Percentiles rank a stretch among this genome's conserved stretches.
phyloP scores from a whole-genome alignment of 208 protist genomes.

The Balamuthia mandrillaris region DNA sequence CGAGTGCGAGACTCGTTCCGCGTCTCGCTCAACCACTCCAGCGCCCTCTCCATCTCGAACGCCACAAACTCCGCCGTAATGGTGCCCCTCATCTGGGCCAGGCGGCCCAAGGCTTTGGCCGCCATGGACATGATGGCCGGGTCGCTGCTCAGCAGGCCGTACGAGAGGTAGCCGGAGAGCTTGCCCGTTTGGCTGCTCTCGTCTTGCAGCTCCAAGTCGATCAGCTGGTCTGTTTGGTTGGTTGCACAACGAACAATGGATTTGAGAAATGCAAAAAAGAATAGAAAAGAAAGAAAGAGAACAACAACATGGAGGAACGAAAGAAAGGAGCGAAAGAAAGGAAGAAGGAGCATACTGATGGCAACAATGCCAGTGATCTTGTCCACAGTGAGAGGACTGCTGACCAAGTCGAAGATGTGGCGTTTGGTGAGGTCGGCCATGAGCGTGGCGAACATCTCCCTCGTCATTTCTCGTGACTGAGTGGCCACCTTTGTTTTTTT shows the following conservation, averaged over 20 bases:
- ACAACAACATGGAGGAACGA: background rate
- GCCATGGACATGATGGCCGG: slow-evolving; percentile 65
- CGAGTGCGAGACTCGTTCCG: slow-evolving; percentile 46
- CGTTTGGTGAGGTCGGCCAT: slow-evolving; percentile 61
- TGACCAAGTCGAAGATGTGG: slow-evolving; percentile 68
- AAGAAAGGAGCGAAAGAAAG: background rate
- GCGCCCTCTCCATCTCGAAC: slow-evolving; percentile 74
- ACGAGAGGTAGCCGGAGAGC: slow-evolving; percentile 73
- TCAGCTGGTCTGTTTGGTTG: slow-evolving; percentile 53
- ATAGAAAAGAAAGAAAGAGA: background rate
- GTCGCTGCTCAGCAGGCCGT: slow-evolving; percentile 64
- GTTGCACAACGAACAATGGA: too few species aligned
- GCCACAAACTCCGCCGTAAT: slow-evolving; percentile 75
- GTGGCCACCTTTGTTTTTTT: slow-evolving; percentile 48
- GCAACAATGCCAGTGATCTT: slow-evolving; percentile 73
- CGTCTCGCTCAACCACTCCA: slow-evolving; percentile 73
- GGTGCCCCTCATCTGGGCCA: slow-evolving; percentile 73
- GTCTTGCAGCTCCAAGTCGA: slow-evolving; percentile 58
- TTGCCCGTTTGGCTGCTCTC: slow-evolving; percentile 54
- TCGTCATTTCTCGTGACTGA: slow-evolving; percentile 57
- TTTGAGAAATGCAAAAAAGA: background rate
- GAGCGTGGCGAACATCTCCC: slow-evolving; percentile 59
- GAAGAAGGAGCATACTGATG: slow-evolving; percentile 70
- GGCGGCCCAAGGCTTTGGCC: slow-evolving; percentile 65
- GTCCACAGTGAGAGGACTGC: slow-evolving; percentile 56